Base-by-base conservation (phyloP, 805 yeast species). In the Zygosaccharomyces gambellarensis region DNA sequence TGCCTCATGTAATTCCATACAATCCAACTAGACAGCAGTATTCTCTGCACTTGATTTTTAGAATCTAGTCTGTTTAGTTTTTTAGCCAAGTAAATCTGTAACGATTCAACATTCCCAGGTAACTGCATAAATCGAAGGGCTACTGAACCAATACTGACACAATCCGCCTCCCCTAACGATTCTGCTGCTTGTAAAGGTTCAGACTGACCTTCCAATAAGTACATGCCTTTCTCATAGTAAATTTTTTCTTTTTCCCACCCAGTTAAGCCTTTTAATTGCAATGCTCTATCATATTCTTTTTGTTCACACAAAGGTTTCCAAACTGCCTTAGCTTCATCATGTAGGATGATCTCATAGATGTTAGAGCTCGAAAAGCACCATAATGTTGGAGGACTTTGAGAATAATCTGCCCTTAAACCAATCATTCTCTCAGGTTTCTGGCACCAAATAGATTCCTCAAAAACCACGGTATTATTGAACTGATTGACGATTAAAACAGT, bases 301-400 rank as follows among this genome's bases (percentile, higher is more conserved):
- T 71, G 71, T 3, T 73, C 74, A n/a, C 82, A 62, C 58, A 83
- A 65, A 0, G 79, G 71, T 46, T 77, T 78, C 96, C 97, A 88
- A 2, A 90, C 82, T 23, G 85, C 85, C 4, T 76, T 71, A 4
- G 82, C 73, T 64, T 92, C 97, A 59, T 85, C 77, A 31, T 76
- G 76, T 10, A 87, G 71, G 8, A 84, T 74, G 5, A 94, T 67
- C 63, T 94, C 99, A 61, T 77, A 86, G 8, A 94, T 80, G 43
- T 73, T 74, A 4, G 68, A 61, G 10, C 70, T 65, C 0, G 94
- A 80, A 58, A 72, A 87, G 3, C 86, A 66, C 99, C 99, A 94
- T 57, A 72, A 86, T 0, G 98, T 68, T 8, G 60, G 57, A 4
- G 54, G 54, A 4, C 22, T 87, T 39, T 67, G 67, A 3, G 65